Base-by-base conservation (phyloP, 208 protist genomes). In the Leptomonas seymouri region DNA sequence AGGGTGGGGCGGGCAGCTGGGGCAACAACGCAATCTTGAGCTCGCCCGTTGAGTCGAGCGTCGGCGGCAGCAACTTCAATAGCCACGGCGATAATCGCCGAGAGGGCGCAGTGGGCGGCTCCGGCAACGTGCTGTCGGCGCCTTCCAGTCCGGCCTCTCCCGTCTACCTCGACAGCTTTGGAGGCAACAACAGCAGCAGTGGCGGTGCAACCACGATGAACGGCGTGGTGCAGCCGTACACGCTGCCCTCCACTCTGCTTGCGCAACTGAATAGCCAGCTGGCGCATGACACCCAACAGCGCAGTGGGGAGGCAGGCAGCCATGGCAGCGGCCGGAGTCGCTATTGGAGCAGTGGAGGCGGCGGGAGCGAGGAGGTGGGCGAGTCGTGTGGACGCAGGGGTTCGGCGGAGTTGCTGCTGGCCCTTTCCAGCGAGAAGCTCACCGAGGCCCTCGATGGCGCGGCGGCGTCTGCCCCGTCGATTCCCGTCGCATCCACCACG, bases 241-340 rank as follows among this genome's bases (percentile, higher is more conserved):
- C 45, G 41, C 54, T 68, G 20, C 69, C 69, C 54, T 62, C 36
- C 12, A 75, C 61, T 6, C 42, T 67, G 16, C 69, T 74, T 20
- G 48, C 45, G 2, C 53, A 48, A 6, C 53, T 53, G 20, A 48
- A 42, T 3, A 55, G 20, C 20, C 67, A 34, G 25, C 25, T 28
- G 16, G 16, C 0, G 31, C 61, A 28, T 6, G 51, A 68, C 1
- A 23, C 1, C 0, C 66, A 23, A 16, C 28, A n/a, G 69, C 39
- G n/a, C 25, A 18, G 28, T 28, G 46, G n/a, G 1, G 46, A 23
- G 9, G 21, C 56, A 14, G 23, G 7, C 7, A 39, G 9, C 7
- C 34, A 9, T 12, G 34, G 34, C 34, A 39, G 34, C 34, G 34
- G 34, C 9, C 7, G 34, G 7, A 9, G 9, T 39, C 7, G 34